A percentile compares a stretch with the other conserved stretches of the same genome.
Conservation (phyloP, 768 basidiomycete species). For the Calocera cornea region DNA sequence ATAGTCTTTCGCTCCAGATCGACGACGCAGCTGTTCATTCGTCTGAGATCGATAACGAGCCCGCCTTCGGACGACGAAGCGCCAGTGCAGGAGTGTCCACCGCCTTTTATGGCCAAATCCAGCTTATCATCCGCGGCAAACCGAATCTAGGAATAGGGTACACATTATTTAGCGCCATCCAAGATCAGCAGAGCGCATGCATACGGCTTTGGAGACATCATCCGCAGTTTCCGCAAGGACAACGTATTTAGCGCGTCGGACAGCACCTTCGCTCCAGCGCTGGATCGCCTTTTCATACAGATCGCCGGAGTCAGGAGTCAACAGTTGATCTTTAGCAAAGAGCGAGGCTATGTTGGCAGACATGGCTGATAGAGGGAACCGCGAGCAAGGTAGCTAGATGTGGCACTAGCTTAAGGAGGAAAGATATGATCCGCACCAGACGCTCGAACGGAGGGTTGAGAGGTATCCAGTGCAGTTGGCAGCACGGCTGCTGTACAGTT, state of each 20-base stretch:
- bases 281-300: neutral
- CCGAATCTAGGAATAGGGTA: neutral
- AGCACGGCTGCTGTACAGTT: too few species aligned
- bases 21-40: conserved; percentile 6
- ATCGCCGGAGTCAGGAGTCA: neutral
- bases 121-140: neutral
- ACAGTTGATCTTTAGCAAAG: neutral
- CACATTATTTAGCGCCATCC: too few species aligned
- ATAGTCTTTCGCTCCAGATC: conserved; percentile 6
- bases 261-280: neutral
- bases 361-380: neutral
- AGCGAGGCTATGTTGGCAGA: neutral
- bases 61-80: conserved; percentile 10
- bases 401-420: too few species aligned
- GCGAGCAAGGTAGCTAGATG: too few species aligned
- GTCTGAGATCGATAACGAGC: conserved; percentile 10
- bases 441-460: too few species aligned
- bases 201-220: neutral
- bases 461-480: too few species aligned
- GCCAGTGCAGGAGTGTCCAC: conserved; percentile 8
- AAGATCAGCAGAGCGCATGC: neutral
- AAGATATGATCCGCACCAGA: too few species aligned
- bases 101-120: conserved; percentile 11
- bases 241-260: neutral
- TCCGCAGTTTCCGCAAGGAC: neutral